Evolutionary conservation across 2,329 filamentous ascomycete species (phyloP), one percentile per base, ranked within the genome.

Genomic region (Aspergillus ruber): DNA sequence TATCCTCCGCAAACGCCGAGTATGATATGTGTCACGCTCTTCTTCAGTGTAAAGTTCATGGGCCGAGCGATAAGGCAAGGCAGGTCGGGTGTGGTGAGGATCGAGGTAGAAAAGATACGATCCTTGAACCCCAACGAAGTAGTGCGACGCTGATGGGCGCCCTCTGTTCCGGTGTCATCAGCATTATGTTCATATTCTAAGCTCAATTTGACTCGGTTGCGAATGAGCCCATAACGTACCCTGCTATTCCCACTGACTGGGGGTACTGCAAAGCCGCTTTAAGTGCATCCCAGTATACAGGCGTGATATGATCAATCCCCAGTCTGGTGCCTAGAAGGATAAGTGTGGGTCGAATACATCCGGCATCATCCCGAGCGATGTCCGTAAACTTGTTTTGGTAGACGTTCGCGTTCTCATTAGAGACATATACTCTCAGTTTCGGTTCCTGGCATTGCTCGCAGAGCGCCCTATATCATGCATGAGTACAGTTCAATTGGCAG

Each of bases 161-260:
- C 93, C 93, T 44, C 91, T 94, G 52, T 29, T 47, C 9, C 17
- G n/a, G 25, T 20, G 23, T 45, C 8, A 13, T 41, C 21, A 29
- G 13, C 20, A 12, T 42, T n/a, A 29, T 6, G 8, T 17, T n/a
- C 40, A 13, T 2, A 9, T 25, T 17, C 15, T 21, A 25, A 25
- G 40, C 10, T 39, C 15, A 12, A 13, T 5, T 1, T 29, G 25
- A 4, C 12, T 12, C 4, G 9, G 10, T 10, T 29, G 25, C 17
- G 7, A 20, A 20, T 20, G 8, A 39, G 18, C 7, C 18, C 15
- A 39, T 39, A 29, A 57, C 64, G 68, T 77, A 93, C 89, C 90
- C 93, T 60, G 93, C 93, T 54, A 98, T 95, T 9, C 93, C 93
- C 44, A 96, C 84, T n/a, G 89, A 94, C 64, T 97, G 93, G 6